A percentile compares a stretch with the other conserved stretches of the same genome.
These are phyloP conservation scores for Colletotrichum sp. DNA, from an alignment of 2,329 filamentous ascomycete genomes.

Conservation along the genomic window DNA sequence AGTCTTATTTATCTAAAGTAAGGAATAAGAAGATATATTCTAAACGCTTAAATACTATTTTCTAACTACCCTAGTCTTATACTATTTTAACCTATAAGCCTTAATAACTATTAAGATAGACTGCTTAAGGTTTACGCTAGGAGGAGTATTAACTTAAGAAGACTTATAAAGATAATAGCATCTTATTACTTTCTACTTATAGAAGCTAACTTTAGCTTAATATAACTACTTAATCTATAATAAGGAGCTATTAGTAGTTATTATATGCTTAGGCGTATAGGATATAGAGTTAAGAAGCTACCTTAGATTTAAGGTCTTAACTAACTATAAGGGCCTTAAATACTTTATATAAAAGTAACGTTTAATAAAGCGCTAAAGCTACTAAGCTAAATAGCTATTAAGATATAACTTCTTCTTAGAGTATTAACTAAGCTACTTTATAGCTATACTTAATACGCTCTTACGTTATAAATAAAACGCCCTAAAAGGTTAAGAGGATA, in stretches of 20 bases:
- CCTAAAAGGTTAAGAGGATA: neutral
- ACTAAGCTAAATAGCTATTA: neutral
- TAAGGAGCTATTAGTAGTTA: neutral
- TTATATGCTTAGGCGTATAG: neutral
- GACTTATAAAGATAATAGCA: too few species aligned
- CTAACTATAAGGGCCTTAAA: neutral
- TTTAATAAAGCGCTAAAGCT: neutral
- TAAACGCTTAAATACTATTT: too few species aligned
- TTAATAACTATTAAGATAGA: too few species aligned
- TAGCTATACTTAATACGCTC: neutral
- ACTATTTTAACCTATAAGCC: too few species aligned
- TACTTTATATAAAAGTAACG: neutral
- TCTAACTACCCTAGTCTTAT: too few species aligned
- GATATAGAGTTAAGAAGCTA: neutral
- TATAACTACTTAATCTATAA: neutral
- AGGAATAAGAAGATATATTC: too few species aligned
- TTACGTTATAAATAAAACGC: neutral
- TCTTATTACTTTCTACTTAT: too few species aligned
- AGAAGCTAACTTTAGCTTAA: too few species aligned
- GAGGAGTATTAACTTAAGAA: too few species aligned
- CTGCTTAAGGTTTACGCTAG: too few species aligned
- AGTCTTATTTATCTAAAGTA: too few species aligned
- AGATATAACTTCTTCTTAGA: neutral
- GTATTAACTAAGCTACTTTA: neutral
- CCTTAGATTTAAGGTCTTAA: neutral